Evolutionary conservation across 257 asterid genomes (phyloP), one percentile per base, ranked within the genome.

Genomic region (Oldenlandia corymbosa): DNA sequence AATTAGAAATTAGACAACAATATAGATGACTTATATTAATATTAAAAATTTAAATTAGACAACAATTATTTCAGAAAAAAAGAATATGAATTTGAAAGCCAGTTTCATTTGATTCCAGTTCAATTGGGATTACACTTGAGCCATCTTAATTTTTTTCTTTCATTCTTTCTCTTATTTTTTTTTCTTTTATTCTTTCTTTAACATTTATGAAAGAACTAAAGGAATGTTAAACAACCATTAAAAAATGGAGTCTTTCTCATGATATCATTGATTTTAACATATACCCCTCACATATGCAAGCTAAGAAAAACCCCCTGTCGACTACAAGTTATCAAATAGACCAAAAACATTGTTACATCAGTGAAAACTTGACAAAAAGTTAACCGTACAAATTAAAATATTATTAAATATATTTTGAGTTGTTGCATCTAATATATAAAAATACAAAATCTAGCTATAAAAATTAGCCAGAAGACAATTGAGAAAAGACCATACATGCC

Each of bases 381-480:
- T 62, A 27, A 55, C 26, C 6, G 24, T 30, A 66, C 36, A 21
- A 27, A 6, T 49, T 43, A 23, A 17, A 51, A 65, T 65, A 48
- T 5, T 34, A 34, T 34, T 3, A 58, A 5, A n/a, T 21, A 48
- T 41, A 31, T 10, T 23, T 62, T 54, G 18, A 50, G 56, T 53
- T 48, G 45, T 48, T 67, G 10, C 17, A 34, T 45, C 50, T 18
- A 21, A 30, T 21, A 6, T 20, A 31, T 32, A 34, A 13, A n/a
- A 54, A 36, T 5, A 51, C 62, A 58, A 52, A 26, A 24, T 16
- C 7, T 1, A 45, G 27, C 5, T 23, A 32, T 16, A 61, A 5
- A 23, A n/a, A 58, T 6, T 57, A 54, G 60, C 82, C 65, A 78
- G 76, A 64, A 18, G 87, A 83, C 88, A 85, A 78, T n/a, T 31